Evolutionary conservation across 1,284 basidiomycete species (phyloP).

Genomic region (Cutaneotrichosporon mucoides): DNA sequence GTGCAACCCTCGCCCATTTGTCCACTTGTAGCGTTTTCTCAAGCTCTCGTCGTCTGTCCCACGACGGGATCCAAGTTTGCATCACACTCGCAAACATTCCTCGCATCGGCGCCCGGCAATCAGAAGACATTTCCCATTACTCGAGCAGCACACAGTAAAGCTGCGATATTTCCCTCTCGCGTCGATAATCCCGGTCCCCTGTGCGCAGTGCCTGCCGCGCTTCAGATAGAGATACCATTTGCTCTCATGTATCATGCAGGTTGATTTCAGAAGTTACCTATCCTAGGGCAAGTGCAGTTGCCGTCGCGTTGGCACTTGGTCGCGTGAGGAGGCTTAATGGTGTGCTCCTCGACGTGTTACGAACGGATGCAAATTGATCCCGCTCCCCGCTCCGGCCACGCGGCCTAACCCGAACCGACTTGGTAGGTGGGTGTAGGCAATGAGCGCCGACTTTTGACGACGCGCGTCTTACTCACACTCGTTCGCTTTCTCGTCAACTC

Average conservation of each 20-base stretch:
- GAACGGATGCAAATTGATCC: neutral
- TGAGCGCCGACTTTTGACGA: neutral
- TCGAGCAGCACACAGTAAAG: neutral
- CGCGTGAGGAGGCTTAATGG: too few species aligned
- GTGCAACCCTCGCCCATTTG: neutral
- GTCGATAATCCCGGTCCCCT: neutral
- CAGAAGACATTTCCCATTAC: too few species aligned
- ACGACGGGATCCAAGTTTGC: neutral
- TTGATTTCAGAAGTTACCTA: neutral
- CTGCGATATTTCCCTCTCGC: neutral
- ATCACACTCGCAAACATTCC: too few species aligned
- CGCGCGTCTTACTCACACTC: neutral
- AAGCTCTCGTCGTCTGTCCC: neutral
- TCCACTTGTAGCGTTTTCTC: neutral
- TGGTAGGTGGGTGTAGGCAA: too few species aligned
- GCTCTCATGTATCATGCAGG: conserved; percentile 6
- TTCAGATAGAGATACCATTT: conserved; percentile 6
- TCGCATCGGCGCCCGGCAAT: too few species aligned
- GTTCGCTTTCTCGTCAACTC: neutral
- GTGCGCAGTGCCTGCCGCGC: neutral
- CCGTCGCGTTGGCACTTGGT: too few species aligned
- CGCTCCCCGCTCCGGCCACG: too few species aligned
- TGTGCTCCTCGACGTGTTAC: neutral
- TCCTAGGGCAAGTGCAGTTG: neutral
- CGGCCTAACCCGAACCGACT: too few species aligned